Evolutionary conservation across 495 filamentous ascomycete genomes (phyloP).

Genomic region (Penicillium bovifimosum): DNA sequence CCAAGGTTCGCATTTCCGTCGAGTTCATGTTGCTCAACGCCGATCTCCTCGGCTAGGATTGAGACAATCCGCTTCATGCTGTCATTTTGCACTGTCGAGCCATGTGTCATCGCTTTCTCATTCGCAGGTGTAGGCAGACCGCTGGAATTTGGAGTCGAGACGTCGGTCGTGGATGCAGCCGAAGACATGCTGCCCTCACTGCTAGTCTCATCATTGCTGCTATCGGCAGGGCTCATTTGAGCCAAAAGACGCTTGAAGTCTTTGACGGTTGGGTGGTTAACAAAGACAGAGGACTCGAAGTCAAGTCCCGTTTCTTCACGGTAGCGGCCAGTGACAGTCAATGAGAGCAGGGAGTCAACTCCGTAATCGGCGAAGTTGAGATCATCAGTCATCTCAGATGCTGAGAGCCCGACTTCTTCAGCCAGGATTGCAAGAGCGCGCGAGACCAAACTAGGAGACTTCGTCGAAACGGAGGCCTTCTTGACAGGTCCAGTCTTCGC

Average conservation of each 20-base stretch:
- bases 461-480: constrained; percentile 24
- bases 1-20: constrained; percentile 36
- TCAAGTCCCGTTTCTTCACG: constrained; percentile 49
- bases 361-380: constrained; percentile 48
- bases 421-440: constrained; percentile 58
- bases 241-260: constrained; percentile 54
- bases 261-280: constrained; percentile 53
- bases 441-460: constrained; percentile 26
- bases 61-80: constrained; percentile 44
- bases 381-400: constrained; percentile 53
- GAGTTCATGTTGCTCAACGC: constrained; percentile 59
- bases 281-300: constrained; percentile 49
- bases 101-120: constrained; percentile 26
- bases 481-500: constrained; percentile 31
- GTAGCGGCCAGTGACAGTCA: constrained; percentile 44
- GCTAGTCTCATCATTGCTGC: constrained; percentile 28
- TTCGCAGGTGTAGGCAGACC: constrained; percentile 29
- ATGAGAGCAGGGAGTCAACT: constrained; percentile 48
- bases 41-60: constrained; percentile 65
- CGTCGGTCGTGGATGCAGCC: constrained; percentile 25
- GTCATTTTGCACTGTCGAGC: constrained; percentile 39
- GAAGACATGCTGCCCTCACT: constrained; percentile 35
- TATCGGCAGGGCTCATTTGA: constrained; percentile 35
- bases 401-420: constrained; percentile 58
- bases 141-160: constrained; percentile 33